Percentiles rank a stretch among this genome's conserved stretches.
These are phyloP conservation scores for Filobasidium floriforme DNA, from an alignment of 768 basidiomycete genomes.

Conservation along the genomic window DNA sequence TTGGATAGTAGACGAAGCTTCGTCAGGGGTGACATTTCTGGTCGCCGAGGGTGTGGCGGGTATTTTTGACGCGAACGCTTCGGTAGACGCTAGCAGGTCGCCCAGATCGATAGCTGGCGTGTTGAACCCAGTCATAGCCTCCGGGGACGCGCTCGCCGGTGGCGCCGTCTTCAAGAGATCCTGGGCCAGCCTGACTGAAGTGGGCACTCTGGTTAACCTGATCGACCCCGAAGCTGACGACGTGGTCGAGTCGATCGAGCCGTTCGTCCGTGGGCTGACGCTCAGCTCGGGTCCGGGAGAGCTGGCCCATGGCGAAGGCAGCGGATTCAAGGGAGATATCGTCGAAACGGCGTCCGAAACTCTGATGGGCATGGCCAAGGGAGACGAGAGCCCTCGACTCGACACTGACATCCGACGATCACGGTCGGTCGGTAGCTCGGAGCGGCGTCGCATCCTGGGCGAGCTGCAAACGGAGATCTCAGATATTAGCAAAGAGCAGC, in stretches of 20 bases:
- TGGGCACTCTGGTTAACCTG: conserved; percentile 48
- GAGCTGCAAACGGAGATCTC: not conserved
- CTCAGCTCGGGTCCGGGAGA: conserved; percentile 18
- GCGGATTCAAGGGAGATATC: conserved; percentile 41
- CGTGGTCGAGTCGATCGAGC: conserved; percentile 9
- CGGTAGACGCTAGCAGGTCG: not conserved
- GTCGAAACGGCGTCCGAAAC: conserved; percentile 34
- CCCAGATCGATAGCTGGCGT: conserved; percentile 8
- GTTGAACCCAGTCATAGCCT: conserved; percentile 3
- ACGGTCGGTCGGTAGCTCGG: conserved; percentile 8
- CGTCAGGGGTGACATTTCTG: conserved; percentile 29
- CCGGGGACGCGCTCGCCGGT: conserved; percentile 3
- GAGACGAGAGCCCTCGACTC: conserved; percentile 9
- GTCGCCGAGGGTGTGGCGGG: conserved; percentile 33
- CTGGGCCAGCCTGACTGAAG: conserved; percentile 47
- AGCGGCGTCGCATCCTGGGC: conserved; percentile 8
- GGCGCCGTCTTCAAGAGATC: conserved; percentile 44
- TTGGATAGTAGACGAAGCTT: conserved; percentile 6
- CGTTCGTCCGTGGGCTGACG: not conserved
- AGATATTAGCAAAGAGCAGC: not conserved
- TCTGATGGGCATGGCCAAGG: conserved; percentile 11
- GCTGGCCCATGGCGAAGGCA: conserved; percentile 40
- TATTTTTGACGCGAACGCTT: not conserved
- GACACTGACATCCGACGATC: conserved; percentile 12
- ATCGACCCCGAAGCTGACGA: conserved; percentile 34